Evolutionary conservation across 345 rosid species (phyloP).

Genomic region (Triadica sebifera): DNA sequence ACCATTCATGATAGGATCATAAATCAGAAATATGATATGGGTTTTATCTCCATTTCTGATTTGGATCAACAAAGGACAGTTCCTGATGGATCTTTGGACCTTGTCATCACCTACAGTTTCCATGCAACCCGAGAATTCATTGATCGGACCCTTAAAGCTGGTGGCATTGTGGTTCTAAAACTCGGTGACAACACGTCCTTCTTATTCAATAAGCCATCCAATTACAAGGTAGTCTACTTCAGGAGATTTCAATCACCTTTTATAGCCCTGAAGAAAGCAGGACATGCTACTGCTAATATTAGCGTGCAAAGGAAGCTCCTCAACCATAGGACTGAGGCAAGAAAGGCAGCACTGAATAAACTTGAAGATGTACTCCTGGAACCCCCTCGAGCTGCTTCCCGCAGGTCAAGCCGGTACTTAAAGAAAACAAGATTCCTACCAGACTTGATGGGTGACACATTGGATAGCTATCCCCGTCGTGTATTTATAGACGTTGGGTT

Average conservation of each 20-base stretch:
- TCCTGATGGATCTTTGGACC: slow-evolving; percentile 41
- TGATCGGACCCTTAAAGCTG: slow-evolving; percentile 56
- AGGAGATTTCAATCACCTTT: slow-evolving; percentile 37
- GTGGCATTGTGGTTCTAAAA: slow-evolving; percentile 51
- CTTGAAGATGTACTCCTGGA: slow-evolving; percentile 78
- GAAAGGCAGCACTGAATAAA: slow-evolving; percentile 50
- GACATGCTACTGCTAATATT: slow-evolving; percentile 4
- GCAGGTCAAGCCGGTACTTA: slow-evolving; percentile 51
- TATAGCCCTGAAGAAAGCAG: slow-evolving; percentile 54
- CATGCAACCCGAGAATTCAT: slow-evolving; percentile 40
- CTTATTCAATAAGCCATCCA: slow-evolving; percentile 36
- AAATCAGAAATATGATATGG: slow-evolving; percentile 27
- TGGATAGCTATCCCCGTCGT: slow-evolving; percentile 57
- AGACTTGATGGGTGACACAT: slow-evolving; percentile 54
- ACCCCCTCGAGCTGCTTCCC: slow-evolving; percentile 68
- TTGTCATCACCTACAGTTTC: slow-evolving; percentile 44
- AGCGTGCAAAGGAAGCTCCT: slow-evolving; percentile 35
- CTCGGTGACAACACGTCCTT: slow-evolving; percentile 28
- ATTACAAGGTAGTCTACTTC: slow-evolving; percentile 52
- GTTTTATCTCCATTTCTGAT: slow-evolving; percentile 40
- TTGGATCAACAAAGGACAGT: slow-evolving; percentile 38
- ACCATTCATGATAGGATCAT: slow-evolving; percentile 26
- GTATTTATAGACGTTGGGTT: slow-evolving; percentile 63
- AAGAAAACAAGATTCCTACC: slow-evolving; percentile 61
- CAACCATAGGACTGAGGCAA: slow-evolving; percentile 35